Conservation (phyloP, 352 stramenopile genomes). For the Pseudoperonospora humuli region DNA sequence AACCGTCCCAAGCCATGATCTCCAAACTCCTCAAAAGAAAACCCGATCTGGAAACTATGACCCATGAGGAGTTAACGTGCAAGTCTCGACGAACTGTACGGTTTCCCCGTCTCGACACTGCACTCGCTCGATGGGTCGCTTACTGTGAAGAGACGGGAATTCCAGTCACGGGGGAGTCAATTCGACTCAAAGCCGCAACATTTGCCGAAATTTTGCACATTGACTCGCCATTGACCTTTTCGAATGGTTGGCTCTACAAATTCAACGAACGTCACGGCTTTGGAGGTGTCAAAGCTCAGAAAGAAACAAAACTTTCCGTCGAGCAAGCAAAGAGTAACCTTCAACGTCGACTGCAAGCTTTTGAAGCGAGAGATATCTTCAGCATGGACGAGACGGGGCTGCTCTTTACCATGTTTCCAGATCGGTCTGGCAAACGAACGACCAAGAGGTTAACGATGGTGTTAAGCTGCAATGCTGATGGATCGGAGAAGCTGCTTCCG, state of each 20-base stretch:
- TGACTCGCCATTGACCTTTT: conserved; percentile 14
- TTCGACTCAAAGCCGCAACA: conserved; percentile 13
- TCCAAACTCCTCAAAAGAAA: conserved; percentile 29
- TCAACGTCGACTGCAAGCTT: conserved; percentile 10
- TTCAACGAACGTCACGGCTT: conserved; percentile 29
- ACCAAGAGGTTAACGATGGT: conserved; percentile 25
- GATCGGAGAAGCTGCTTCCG: conserved; percentile 23
- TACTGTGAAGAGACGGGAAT: conserved; percentile 24
- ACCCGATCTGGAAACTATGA: conserved; percentile 17
- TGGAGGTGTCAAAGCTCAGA: conserved; percentile 2
- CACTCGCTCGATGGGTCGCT: conserved; percentile 17
- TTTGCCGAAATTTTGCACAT: conserved; percentile 21
- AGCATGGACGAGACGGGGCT: conserved; percentile 25
- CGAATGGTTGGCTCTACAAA: conserved; percentile 29
- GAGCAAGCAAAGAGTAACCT: conserved; percentile 8
- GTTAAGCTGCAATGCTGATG: conserved; percentile 25
- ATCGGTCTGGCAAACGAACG: conserved; percentile 9
- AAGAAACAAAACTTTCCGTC: conserved; percentile 1
- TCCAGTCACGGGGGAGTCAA: conserved; percentile 16
- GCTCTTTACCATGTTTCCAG: conserved; percentile 18
- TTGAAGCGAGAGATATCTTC: conserved; percentile 13
- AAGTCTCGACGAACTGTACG: conserved; percentile 20
- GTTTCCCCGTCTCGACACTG: conserved; percentile 19
- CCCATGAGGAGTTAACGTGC: conserved; percentile 16
- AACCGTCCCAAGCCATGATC: conserved; percentile 28